These are phyloP conservation scores for Saccharomycopsis selenospora DNA, from an alignment of 805 yeast species.

Conservation along the genomic window DNA sequence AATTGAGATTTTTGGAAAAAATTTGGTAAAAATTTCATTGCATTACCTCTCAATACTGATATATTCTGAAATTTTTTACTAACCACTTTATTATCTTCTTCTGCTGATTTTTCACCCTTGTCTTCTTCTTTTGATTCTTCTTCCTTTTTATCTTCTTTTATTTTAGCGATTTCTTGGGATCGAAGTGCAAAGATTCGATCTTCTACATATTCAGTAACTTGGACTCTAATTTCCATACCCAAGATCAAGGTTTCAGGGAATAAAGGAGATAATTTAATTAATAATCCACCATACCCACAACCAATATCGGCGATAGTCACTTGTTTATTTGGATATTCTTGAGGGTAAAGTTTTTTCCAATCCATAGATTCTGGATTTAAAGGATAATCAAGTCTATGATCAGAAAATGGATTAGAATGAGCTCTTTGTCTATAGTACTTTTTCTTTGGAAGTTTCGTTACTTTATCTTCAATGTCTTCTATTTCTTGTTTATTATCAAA, in stretches of 20 bases:
- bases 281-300: slow-evolving; percentile 93
- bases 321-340: slow-evolving; percentile 34
- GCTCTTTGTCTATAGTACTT: slow-evolving; percentile 94
- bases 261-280: slow-evolving; percentile 69
- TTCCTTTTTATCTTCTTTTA: slow-evolving; percentile 21
- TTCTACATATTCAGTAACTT: slow-evolving; percentile 94
- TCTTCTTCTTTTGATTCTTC: slow-evolving; percentile 12
- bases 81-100: slow-evolving; percentile 20
- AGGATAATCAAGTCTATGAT: slow-evolving; percentile 89
- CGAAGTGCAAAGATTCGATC: slow-evolving; percentile 90
- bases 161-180: slow-evolving; percentile 33
- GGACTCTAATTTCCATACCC: slow-evolving; percentile 98
- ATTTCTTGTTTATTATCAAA: slow-evolving; percentile 30
- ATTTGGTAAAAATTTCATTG: slow-evolving; percentile 96
- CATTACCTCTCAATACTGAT: slow-evolving; percentile 86
- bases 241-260: slow-evolving; percentile 69
- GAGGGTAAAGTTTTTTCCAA: slow-evolving; percentile 76
- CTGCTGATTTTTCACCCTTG: slow-evolving; percentile 26
- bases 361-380: slow-evolving; percentile 74
- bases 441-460: slow-evolving; percentile 64
- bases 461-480: slow-evolving; percentile 23
- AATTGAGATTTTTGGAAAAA: slow-evolving; percentile 79
- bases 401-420: slow-evolving; percentile 95
- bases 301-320: slow-evolving; percentile 95
- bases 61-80: slow-evolving; percentile 64